Base-by-base conservation (phyloP, 371 early-diverging fungal species). In the Saksenaea oblongispora region DNA sequence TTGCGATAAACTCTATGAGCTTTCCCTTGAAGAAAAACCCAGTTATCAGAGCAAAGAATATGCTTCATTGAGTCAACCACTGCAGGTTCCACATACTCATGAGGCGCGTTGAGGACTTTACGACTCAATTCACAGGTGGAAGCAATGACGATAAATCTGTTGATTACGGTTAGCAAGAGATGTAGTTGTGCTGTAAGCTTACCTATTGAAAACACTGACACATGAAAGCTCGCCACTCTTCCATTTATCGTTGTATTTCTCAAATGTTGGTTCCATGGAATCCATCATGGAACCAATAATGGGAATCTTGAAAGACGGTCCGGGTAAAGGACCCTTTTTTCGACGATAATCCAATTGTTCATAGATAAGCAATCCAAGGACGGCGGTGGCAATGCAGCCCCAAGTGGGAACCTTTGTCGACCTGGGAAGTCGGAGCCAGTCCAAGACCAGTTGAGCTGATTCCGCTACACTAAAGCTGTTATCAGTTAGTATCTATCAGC, bases 121-220 rank as follows among this genome's bases (percentile, higher is more conserved):
- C 71, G 67, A 34, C 67, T 67, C 13, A 71, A 60, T 41, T 71
- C 71, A 17, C 71, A 71, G 22, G 67, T 71, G 17, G 71, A 66
- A 4, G 71, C 71, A 34, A 71, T 71, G 24, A 71, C 71, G 61
- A 71, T 71, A n/a, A 71, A 71, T 26, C 71, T 71, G 5, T n/a
- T 11, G 31, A 56, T 15, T 10, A 37, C 14, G 18, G 24, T 58
- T 51, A 34, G 47, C 44, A 44, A 27, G 24, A 18, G 5, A 26
- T n/a, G 13, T 54, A 36, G 42, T 7, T 17, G 13, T 36, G 27
- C 37, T 22, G 15, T 34, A 10, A 8, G 1, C 1, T 31, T 64
- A 71, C 72, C 72, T 61, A 44, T 71, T 63, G 47, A 71, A 71
- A 5, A 71, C 72, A 37, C 62, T 58, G 11, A 71, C 72, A 59